Conservation (phyloP, 2,329 filamentous ascomycete species). For the Colletotrichum ledebouriae region DNA sequence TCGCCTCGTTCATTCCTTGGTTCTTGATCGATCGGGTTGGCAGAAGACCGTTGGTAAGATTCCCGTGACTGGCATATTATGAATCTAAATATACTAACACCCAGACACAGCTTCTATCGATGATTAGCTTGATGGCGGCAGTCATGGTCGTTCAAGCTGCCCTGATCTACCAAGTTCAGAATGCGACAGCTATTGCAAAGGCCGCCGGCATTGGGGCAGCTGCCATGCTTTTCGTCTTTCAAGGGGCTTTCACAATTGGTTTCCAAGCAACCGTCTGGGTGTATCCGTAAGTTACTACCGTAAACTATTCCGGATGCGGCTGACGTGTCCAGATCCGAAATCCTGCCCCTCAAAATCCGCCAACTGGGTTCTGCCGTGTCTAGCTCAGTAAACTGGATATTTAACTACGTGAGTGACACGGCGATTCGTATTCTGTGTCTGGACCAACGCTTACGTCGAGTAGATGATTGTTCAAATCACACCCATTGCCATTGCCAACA, state of each 20-base stretch:
- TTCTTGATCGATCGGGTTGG: slow-evolving; percentile 62
- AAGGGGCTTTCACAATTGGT: slow-evolving; percentile 56
- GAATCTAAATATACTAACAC: slow-evolving; percentile 34
- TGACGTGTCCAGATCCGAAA: slow-evolving; percentile 47
- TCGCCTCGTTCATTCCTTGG: slow-evolving; percentile 59
- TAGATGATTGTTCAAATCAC: slow-evolving; percentile 43
- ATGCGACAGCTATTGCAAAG: slow-evolving; percentile 50
- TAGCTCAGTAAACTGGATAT: slow-evolving; percentile 52
- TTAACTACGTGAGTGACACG: slow-evolving; percentile 49
- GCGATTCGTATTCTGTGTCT: no score
- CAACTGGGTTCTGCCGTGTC: slow-evolving; percentile 51
- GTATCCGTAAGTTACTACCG: slow-evolving; percentile 45
- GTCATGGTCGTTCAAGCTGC: slow-evolving; percentile 57
- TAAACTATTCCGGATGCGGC: accelerated
- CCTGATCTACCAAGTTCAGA: slow-evolving; percentile 56
- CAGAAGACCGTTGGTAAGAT: slow-evolving; percentile 48
- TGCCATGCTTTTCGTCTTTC: slow-evolving; percentile 57
- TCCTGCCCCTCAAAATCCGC: slow-evolving; percentile 49
- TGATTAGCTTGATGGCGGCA: slow-evolving; percentile 56
- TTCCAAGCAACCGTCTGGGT: slow-evolving; percentile 55
- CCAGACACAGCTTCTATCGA: slow-evolving; percentile 51
- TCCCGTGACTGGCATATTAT: not conserved
- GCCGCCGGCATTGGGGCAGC: slow-evolving; percentile 55
- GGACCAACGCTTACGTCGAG: no score
- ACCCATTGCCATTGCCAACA: slow-evolving; percentile 37